A percentile compares a stretch with the other conserved stretches of the same genome.
Evolutionary conservation across 192 early-diverging fungal genomes (phyloP).

Genomic region (Backusella tuberculispora): DNA sequence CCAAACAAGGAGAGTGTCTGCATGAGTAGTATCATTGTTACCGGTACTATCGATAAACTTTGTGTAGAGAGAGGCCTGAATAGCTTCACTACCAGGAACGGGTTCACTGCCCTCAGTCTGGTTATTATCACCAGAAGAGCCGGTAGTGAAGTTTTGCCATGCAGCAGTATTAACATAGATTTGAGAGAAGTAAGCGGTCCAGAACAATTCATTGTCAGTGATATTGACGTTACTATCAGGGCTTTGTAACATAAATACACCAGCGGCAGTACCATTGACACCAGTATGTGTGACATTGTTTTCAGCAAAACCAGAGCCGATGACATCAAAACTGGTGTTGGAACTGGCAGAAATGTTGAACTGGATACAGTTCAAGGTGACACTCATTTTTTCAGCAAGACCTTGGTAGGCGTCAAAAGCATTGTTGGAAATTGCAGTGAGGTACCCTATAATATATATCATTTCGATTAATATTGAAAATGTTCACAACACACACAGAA

Average conservation of each 20-base stretch:
- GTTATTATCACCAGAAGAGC: too few relatives aligned
- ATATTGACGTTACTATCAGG: background rate
- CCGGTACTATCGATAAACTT: constrained; percentile 12
- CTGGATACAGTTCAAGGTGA: background rate
- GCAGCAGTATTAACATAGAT: background rate
- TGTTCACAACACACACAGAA: background rate
- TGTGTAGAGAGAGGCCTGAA: background rate
- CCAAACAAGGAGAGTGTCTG: constrained; percentile 8
- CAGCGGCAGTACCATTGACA: background rate
- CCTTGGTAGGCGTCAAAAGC: background rate
- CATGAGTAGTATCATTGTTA: background rate
- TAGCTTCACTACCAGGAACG: background rate
- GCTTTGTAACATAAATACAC: background rate
- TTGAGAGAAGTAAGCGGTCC: constrained; percentile 8
- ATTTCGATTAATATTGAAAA: background rate
- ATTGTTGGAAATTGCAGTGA: background rate
- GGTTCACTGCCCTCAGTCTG: background rate
- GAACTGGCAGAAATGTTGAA: background rate
- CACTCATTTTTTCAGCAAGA: background rate
- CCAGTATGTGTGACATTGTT: background rate
- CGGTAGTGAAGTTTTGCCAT: constrained; percentile 18
- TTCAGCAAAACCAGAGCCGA: background rate
- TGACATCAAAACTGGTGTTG: background rate
- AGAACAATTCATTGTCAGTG: background rate
- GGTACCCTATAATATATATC: background rate